Evolutionary conservation across 2,329 filamentous ascomycete genomes (phyloP).

Genomic region (Lasiodiplodia gonubiensis): DNA sequence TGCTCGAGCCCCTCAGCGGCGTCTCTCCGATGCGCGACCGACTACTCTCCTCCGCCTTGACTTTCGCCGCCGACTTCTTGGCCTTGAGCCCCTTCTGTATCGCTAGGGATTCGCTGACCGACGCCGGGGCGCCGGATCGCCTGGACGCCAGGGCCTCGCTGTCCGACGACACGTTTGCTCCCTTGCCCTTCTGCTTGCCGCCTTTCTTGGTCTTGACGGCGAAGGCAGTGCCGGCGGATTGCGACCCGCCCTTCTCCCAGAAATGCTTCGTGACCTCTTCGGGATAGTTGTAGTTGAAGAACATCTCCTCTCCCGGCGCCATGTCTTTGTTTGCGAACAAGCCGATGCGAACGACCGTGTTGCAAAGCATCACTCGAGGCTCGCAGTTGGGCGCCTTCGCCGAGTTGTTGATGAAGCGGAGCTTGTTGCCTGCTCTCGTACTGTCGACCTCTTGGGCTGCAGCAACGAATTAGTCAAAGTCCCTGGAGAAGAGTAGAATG

Average conservation of each 20-base stretch:
- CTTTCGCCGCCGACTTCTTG: neutral
- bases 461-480: conserved; percentile 28
- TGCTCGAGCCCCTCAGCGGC: conserved; percentile 12
- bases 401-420: conserved; percentile 83
- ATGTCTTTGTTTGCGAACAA: conserved; percentile 73
- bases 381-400: conserved; percentile 64
- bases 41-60: neutral
- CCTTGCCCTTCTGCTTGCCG: conserved; percentile 2
- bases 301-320: conserved; percentile 74
- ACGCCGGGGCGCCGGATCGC: neutral
- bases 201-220: conserved; percentile 30
- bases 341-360: conserved; percentile 75
- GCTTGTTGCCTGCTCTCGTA: conserved; percentile 78
- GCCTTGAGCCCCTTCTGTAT: neutral
- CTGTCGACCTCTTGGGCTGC: conserved; percentile 67
- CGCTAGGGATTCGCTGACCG: neutral
- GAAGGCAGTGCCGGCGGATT: neutral
- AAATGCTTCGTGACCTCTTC: conserved; percentile 18
- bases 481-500: neutral
- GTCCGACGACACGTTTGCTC: neutral
- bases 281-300: conserved; percentile 72
- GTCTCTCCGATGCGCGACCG: conserved; percentile 1
- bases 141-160: neutral
- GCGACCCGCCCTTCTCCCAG: conserved; percentile 13
- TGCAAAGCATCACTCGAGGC: conserved; percentile 72